These are phyloP conservation scores for Strigomonas culicis DNA, from an alignment of 208 protist species.

Conservation along the genomic window DNA sequence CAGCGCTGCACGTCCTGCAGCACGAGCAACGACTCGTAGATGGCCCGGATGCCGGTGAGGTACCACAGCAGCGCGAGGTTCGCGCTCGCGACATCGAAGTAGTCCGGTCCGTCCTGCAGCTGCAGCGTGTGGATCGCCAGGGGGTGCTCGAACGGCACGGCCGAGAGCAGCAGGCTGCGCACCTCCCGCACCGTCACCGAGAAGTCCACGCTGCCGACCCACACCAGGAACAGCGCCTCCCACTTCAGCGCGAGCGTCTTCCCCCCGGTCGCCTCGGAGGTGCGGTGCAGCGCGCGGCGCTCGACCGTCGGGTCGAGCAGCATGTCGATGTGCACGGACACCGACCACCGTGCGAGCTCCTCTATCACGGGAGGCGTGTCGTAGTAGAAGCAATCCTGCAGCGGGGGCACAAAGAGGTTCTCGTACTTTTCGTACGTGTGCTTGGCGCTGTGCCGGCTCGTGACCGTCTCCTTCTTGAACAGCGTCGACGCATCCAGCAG, in stretches of 20 bases:
- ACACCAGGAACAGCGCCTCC: slow-evolving; percentile 14
- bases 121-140: not conserved
- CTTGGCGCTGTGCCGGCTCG: not conserved
- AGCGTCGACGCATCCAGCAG: not conserved
- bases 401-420: not conserved
- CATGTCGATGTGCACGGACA: not conserved
- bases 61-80: slow-evolving; percentile 33
- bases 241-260: not conserved
- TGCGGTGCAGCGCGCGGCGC: not conserved
- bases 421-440: not conserved
- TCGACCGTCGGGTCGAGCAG: not conserved
- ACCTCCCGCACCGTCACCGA: slow-evolving; percentile 5
- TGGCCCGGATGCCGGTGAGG: slow-evolving; percentile 15
- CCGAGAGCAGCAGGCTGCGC: slow-evolving; percentile 11
- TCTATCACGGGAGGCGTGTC: not conserved
- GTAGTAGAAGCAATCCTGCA: not conserved
- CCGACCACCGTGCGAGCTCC: not conserved
- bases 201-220: slow-evolving; percentile 6
- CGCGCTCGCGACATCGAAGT: slow-evolving; percentile 9
- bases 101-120: not conserved
- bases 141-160: not conserved
- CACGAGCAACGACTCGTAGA: slow-evolving; percentile 19
- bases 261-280: not conserved
- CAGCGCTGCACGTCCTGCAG: slow-evolving; percentile 18
- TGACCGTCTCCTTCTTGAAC: not conserved